Evolutionary conservation across 2,329 filamentous ascomycete genomes (phyloP).

Genomic region (Pseudophaeomoniella oleicola): DNA sequence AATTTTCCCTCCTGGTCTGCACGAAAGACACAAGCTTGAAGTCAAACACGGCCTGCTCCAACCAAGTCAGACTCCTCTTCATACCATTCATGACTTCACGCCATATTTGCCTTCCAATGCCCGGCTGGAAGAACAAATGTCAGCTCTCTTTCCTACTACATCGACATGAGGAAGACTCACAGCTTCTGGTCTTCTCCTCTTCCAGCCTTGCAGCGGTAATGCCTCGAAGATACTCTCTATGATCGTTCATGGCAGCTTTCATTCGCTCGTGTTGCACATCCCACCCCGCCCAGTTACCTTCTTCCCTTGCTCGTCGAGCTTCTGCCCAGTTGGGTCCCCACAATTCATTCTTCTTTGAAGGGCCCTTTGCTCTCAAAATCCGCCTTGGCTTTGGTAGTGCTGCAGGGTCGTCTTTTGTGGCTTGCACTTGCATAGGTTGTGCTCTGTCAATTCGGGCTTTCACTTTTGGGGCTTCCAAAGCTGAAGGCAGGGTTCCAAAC

Average conservation of each 20-base stretch:
- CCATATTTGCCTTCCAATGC: neutral
- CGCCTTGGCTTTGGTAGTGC: too few species aligned
- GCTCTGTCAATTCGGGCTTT: too few species aligned
- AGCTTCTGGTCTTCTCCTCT: neutral
- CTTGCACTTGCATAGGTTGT: too few species aligned
- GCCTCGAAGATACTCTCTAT: neutral
- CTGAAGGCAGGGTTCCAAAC: too few species aligned
- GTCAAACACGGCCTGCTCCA: neutral
- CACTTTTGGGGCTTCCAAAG: too few species aligned
- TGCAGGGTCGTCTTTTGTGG: too few species aligned
- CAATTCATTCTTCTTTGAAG: too few species aligned
- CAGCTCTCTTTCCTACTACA: neutral
- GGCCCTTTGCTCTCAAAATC: too few species aligned
- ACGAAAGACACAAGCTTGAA: neutral
- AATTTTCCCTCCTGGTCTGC: neutral
- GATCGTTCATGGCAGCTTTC: neutral
- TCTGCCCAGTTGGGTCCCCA: too few species aligned
- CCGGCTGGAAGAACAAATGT: neutral
- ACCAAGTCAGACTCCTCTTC: neutral
- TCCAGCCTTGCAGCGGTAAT: neutral
- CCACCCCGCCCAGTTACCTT: neutral
- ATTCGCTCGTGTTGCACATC: neutral
- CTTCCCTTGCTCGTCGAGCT: too few species aligned
- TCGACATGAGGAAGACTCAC: neutral
- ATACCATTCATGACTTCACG: neutral